phyloP scores from a whole-genome alignment of 768 basidiomycete genomes.

The Wakefieldia striispora region DNA sequence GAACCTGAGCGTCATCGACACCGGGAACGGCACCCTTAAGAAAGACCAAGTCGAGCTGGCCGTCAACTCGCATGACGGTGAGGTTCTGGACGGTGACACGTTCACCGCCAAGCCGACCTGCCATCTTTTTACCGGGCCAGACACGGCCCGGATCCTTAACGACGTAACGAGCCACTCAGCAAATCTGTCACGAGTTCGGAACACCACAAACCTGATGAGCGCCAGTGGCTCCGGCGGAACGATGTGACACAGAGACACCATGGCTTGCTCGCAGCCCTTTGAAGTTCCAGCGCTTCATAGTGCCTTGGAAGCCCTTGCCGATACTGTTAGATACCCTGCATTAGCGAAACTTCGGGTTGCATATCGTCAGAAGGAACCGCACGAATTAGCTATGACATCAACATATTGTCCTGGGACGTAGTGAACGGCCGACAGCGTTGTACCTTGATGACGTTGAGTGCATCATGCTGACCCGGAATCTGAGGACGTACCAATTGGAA shows the following conservation, averaged over 20 bases:
- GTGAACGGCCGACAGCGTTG: conserved; percentile 85
- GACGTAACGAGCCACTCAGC: conserved; percentile 2
- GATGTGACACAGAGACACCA: conserved; percentile 94
- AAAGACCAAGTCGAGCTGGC: conserved; percentile 81
- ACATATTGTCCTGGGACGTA: conserved; percentile 98
- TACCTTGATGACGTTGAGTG: conserved; percentile 49
- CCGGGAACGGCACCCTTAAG: conserved; percentile 93
- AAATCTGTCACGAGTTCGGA: neutral
- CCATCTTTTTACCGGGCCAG: conserved; percentile 98
- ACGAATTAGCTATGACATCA: conserved; percentile 91
- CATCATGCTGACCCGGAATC: neutral
- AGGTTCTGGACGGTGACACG: conserved; percentile 87
- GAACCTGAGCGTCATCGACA: conserved; percentile 80
- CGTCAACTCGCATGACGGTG: conserved; percentile 84
- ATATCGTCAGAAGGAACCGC: conserved; percentile 25
- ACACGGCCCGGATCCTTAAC: conserved; percentile 90
- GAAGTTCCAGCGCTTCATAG: conserved; percentile 96
- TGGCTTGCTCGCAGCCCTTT: conserved; percentile 90
- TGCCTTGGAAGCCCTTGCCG: conserved; percentile 96
- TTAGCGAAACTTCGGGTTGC: conserved; percentile 6
- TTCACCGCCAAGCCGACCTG: conserved; percentile 86
- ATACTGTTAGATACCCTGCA: conserved; percentile 51
- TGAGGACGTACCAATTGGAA: conserved; percentile 72
- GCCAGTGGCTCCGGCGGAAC: conserved; percentile 90
- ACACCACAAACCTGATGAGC: conserved; percentile 75